Conservation (phyloP, 2,329 filamentous ascomycete species). For the Sclerotinia trifoliorum region DNA sequence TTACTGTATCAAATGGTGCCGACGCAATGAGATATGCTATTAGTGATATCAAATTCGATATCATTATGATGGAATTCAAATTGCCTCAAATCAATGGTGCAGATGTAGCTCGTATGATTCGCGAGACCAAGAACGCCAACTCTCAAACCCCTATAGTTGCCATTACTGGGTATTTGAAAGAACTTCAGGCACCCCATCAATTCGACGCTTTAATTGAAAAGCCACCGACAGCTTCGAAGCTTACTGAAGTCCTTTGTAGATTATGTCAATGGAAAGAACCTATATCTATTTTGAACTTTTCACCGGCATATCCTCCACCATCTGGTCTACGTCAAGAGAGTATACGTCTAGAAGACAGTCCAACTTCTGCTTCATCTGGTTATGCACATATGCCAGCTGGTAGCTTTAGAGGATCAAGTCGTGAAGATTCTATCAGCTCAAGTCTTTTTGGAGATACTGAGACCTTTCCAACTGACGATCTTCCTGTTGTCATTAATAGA, state of each 20-base stretch:
- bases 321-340: slow-evolving; percentile 66
- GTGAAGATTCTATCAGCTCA: slow-evolving; percentile 85
- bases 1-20: slow-evolving; percentile 83
- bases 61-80: slow-evolving; percentile 97
- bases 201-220: slow-evolving; percentile 97
- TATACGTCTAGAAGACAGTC: slow-evolving; percentile 71
- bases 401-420: slow-evolving; percentile 75
- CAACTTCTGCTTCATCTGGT: slow-evolving; percentile 63
- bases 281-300: slow-evolving; percentile 46
- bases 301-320: slow-evolving; percentile 58
- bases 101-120: slow-evolving; percentile 95
- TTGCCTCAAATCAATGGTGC: slow-evolving; percentile 92
- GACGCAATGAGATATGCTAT: slow-evolving; percentile 92
- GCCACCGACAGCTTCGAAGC: slow-evolving; percentile 86
- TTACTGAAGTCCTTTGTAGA: slow-evolving; percentile 82
- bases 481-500: slow-evolving; percentile 71
- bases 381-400: slow-evolving; percentile 74
- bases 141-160: slow-evolving; percentile 92
- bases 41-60: slow-evolving; percentile 97
- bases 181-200: slow-evolving; percentile 89
- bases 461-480: slow-evolving; percentile 72
- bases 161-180: slow-evolving; percentile 97
- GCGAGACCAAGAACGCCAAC: slow-evolving; percentile 94
- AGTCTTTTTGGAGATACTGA: slow-evolving; percentile 87
- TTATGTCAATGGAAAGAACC: slow-evolving; percentile 94